Conservation (phyloP, 1,284 basidiomycete species). For the Apiotrichum veenhuisii region DNA sequence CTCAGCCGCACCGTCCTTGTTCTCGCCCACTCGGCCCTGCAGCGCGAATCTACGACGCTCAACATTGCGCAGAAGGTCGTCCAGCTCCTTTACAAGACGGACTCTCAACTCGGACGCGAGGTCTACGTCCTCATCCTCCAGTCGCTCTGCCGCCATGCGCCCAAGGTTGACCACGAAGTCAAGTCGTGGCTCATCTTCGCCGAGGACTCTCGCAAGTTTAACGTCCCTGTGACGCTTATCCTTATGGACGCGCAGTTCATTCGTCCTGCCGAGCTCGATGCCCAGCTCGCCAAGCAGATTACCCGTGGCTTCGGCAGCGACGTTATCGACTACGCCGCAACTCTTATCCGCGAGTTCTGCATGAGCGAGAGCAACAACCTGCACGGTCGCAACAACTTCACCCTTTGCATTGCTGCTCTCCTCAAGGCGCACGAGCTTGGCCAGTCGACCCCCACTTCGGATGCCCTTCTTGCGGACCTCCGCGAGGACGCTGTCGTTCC, state of each 20-base stretch:
- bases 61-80: slow-evolving; percentile 74
- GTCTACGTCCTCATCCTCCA: slow-evolving; percentile 86
- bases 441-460: slow-evolving; percentile 34
- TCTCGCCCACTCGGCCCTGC: slow-evolving; percentile 70
- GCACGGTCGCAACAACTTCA: slow-evolving; percentile 74
- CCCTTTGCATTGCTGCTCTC: slow-evolving; percentile 76
- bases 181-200: slow-evolving; percentile 95
- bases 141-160: slow-evolving; percentile 80
- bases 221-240: slow-evolving; percentile 87
- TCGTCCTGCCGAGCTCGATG: slow-evolving; percentile 74
- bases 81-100: slow-evolving; percentile 71
- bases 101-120: slow-evolving; percentile 76
- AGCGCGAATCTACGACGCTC: slow-evolving; percentile 80
- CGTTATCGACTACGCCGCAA: slow-evolving; percentile 76
- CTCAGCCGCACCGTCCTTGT: slow-evolving; percentile 76
- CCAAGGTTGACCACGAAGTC: slow-evolving; percentile 93
- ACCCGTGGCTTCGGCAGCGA: slow-evolving; percentile 67
- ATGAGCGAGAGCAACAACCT: slow-evolving; percentile 64
- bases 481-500: slow-evolving; percentile 21
- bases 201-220: slow-evolving; percentile 97
- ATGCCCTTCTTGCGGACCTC: slow-evolving; percentile 47
- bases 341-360: slow-evolving; percentile 80
- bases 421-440: slow-evolving; percentile 54
- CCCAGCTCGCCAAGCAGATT: slow-evolving; percentile 85
- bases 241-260: slow-evolving; percentile 81